A percentile compares a stretch with the other conserved stretches of the same genome.
Evolutionary conservation across 2,329 filamentous ascomycete species (phyloP).

Genomic region (Neofusicoccum sp.): DNA sequence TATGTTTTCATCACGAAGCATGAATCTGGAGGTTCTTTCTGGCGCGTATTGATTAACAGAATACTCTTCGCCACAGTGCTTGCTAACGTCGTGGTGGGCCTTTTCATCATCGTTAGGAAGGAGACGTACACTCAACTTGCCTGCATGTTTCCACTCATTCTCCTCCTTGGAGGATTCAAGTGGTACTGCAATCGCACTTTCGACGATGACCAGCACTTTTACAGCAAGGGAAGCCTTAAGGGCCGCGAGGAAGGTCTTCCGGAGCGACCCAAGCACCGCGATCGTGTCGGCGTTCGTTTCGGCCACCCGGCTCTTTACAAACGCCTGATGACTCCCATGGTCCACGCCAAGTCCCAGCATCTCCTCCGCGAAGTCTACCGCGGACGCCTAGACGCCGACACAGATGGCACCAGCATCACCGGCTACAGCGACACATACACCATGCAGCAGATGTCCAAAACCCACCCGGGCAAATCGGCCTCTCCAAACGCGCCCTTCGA

Average conservation of each 20-base stretch:
- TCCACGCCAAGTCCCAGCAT: slow-evolving; percentile 85
- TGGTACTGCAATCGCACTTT: slow-evolving; percentile 74
- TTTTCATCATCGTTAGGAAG: slow-evolving; percentile 71
- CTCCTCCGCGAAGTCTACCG: slow-evolving; percentile 82
- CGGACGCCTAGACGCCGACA: slow-evolving; percentile 68
- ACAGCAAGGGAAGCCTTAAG: slow-evolving; percentile 63
- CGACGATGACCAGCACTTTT: slow-evolving; percentile 78
- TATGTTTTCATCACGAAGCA: slow-evolving; percentile 95
- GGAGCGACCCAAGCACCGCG: slow-evolving; percentile 47
- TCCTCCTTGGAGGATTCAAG: slow-evolving; percentile 82
- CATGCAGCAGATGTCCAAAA: slow-evolving; percentile 72
- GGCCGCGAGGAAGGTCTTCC: slow-evolving; percentile 41
- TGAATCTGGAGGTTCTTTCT: slow-evolving; percentile 90
- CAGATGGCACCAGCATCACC: slow-evolving; percentile 55
- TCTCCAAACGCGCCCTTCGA: slow-evolving; percentile 64
- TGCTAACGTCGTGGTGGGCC: slow-evolving; percentile 73
- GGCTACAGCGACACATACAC: slow-evolving; percentile 81
- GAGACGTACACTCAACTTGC: slow-evolving; percentile 58
- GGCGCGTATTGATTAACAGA: slow-evolving; percentile 91
- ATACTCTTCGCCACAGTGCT: slow-evolving; percentile 79
- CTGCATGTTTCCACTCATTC: slow-evolving; percentile 69
- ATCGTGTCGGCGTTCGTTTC: slow-evolving; percentile 73
- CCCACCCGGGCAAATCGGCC: slow-evolving; percentile 55
- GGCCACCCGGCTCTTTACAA: slow-evolving; percentile 89
- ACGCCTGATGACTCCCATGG: slow-evolving; percentile 90